phyloP scores from a whole-genome alignment of 441 rosid species.

The Breynia disticha region DNA sequence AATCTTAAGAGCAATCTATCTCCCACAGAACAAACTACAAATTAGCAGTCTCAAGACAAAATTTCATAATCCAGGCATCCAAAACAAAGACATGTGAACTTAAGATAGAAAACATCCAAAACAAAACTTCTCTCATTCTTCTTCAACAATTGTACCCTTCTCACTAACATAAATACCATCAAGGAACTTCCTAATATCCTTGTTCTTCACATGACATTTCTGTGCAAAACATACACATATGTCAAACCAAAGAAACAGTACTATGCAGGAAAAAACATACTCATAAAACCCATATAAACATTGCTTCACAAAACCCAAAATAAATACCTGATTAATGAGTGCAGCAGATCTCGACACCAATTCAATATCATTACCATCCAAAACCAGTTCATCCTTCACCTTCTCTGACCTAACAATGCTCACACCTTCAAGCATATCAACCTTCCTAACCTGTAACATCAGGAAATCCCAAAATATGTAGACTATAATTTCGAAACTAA shows the following conservation, averaged over 20 bases:
- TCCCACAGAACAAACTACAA: no score
- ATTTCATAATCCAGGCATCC: no score
- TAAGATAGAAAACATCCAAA: no score
- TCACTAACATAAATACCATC: conserved; percentile 71
- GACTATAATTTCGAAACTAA: no score
- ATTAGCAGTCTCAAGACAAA: no score
- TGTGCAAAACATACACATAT: conserved; percentile 19
- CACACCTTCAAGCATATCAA: conserved; percentile 83
- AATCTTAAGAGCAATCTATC: no score
- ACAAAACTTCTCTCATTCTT: conserved; percentile 27
- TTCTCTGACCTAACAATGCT: conserved; percentile 63
- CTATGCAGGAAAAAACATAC: not conserved
- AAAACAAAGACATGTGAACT: no score
- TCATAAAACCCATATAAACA: not conserved
- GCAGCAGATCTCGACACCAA: conserved; percentile 74
- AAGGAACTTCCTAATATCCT: conserved; percentile 78
- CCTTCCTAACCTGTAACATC: conserved; percentile 59
- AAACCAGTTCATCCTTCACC: conserved; percentile 68
- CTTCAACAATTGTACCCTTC: conserved; percentile 43
- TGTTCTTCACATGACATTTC: conserved; percentile 93
- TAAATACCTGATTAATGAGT: conserved; percentile 61
- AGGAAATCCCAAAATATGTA: no score
- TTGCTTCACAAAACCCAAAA: not conserved
- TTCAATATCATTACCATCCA: conserved; percentile 70
- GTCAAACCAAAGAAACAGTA: no score